Conservation (phyloP, 352 stramenopile species). For the Thraustochytrium striatum region DNA sequence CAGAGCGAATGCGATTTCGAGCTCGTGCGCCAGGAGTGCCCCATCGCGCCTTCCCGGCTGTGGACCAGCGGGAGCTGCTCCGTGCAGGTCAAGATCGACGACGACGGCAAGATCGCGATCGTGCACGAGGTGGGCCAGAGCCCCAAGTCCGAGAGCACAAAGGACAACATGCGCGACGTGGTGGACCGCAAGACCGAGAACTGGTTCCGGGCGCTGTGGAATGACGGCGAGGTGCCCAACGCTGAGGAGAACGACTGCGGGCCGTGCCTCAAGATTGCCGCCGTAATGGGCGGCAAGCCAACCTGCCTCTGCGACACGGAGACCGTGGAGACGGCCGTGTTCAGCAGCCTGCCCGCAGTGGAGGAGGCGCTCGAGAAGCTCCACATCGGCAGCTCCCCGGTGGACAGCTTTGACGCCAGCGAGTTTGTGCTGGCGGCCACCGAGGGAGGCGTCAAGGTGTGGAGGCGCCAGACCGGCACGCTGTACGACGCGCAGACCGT, state of each 20-base stretch:
- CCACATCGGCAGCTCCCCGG: background rate
- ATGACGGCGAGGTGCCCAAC: background rate
- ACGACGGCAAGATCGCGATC: background rate
- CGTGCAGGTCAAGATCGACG: slow-evolving; percentile 2
- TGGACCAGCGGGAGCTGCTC: background rate
- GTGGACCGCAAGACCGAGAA: background rate
- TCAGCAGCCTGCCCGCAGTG: background rate
- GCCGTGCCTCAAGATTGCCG: too few relatives aligned
- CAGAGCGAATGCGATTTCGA: background rate
- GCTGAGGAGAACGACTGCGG: too few relatives aligned
- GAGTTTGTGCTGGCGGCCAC: background rate
- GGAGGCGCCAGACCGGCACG: background rate
- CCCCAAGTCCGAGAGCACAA: background rate
- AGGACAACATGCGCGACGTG: background rate
- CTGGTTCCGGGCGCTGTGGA: background rate
- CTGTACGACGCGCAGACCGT: slow-evolving; percentile 25
- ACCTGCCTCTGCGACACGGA: too few relatives aligned
- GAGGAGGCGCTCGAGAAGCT: background rate
- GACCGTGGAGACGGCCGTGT: background rate
- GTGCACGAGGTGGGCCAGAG: slow-evolving; percentile 15
- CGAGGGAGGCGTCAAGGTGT: background rate
- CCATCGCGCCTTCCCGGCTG: background rate
- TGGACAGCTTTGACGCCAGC: background rate
- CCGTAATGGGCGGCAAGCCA: too few relatives aligned
- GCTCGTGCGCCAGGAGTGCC: background rate